Conservation (phyloP, 805 yeast species). For the Vanderwaltozyma tropicalis region DNA sequence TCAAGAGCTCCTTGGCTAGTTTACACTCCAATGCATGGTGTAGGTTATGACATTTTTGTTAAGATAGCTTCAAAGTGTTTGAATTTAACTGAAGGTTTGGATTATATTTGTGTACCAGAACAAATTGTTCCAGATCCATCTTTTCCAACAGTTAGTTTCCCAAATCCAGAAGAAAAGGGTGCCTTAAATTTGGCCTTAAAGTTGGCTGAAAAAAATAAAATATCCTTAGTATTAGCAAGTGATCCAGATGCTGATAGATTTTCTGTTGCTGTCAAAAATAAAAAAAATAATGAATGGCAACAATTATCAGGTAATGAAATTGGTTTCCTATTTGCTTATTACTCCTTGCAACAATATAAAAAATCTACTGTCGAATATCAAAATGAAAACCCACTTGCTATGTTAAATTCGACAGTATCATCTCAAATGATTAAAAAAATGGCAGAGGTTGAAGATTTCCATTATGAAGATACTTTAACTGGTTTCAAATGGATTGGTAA, state of each 20-base stretch:
- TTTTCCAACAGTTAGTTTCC: constrained; percentile 78
- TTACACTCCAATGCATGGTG: constrained; percentile 95
- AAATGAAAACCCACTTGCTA: constrained; percentile 33
- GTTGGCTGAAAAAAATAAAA: constrained; percentile 37
- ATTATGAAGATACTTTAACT: constrained; percentile 73
- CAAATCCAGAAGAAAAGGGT: constrained; percentile 93
- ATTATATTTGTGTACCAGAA: constrained; percentile 38
- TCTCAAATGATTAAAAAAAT: constrained; percentile 67
- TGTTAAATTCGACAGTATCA: constrained; percentile 86
- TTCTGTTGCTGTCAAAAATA: constrained; percentile 55
- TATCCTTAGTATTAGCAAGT: constrained; percentile 64
- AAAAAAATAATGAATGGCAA: constrained; percentile 40
- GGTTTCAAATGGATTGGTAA: constrained; percentile 98
- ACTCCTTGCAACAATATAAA: constrained; percentile 33
- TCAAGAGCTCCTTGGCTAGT: constrained; percentile 38
- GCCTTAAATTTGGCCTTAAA: constrained; percentile 67
- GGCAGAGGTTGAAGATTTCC: constrained; percentile 52
- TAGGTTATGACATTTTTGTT: constrained; percentile 57
- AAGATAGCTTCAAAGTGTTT: constrained; percentile 26
- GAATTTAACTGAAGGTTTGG: constrained; percentile 29
- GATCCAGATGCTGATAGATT: constrained; percentile 98
- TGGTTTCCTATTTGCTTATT: constrained; percentile 74
- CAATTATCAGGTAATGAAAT: constrained; percentile 89
- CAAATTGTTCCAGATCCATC: constrained; percentile 75
- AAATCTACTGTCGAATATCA: constrained; percentile 18